Base-by-base conservation (phyloP, 2,329 filamentous ascomycete species). In the Penicillium verrucosum region DNA sequence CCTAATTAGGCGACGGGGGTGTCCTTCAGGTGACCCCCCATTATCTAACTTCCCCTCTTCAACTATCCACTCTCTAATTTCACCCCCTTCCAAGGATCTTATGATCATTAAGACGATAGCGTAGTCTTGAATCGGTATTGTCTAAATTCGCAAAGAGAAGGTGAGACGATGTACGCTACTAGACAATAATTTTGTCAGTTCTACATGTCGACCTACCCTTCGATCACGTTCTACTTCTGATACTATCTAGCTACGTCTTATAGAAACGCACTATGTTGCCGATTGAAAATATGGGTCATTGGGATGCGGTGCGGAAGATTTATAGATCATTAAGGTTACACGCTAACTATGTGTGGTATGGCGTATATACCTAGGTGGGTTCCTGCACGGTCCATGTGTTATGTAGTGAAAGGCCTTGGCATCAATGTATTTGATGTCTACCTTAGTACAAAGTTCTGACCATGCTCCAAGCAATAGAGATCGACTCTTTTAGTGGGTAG, bases 311-410 rank as follows among this genome's bases (percentile, higher is more conserved):
- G 5, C 4, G 1, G 30, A 40, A 29, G 23, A 41, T 23, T 12
- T 40, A 50, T 50, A 41, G 47, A 49, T 40, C 11, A 32, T 32
- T 32, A 32, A 32, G 30, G 30, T 32, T 32, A 14, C 12, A 32
- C 30, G 30, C 30, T 32, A 32, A 32, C 11, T 14, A 32, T 32
- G 30, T 32, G 12, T 32, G 30, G 30, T 32, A 32, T 32, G 30
- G 30, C 11, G 30, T 12, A 14, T 1, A 32, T 2, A 32, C 1
- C 21, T 21, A 21, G 21, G 21, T 21, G 21, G 21, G 30, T 12
- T 12, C 11, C 5, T 32, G 30, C 11, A 32, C 11, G 30, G 30
- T 32, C 30, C 30, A 12, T 32, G 27, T 29, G 11, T 5, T 11
- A 30, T 30, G 10, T 30, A 30, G 29, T 11, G 29, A 5, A 30